Evolutionary conservation across 768 basidiomycete species (phyloP).

Genomic region (Zangia roseola): DNA sequence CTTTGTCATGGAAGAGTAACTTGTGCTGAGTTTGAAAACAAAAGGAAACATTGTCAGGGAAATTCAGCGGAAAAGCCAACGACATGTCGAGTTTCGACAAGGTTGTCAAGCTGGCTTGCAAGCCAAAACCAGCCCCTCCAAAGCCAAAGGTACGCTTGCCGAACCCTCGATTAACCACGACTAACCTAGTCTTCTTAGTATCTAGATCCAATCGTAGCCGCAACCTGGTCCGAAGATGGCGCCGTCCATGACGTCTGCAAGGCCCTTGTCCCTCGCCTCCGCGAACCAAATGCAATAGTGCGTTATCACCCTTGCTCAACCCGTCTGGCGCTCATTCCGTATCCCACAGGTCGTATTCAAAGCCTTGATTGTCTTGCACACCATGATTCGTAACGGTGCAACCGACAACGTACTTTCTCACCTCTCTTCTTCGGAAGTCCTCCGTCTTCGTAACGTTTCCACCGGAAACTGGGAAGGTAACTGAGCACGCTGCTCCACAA

Average conservation of each 20-base stretch:
- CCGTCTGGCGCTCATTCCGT: background rate
- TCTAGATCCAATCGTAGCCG: conserved; percentile 92
- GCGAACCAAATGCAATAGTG: conserved; percentile 91
- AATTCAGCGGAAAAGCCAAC: conserved; percentile 1
- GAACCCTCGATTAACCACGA: background rate
- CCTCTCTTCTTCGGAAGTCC: conserved; percentile 77
- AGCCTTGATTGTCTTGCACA: conserved; percentile 91
- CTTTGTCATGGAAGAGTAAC: conserved; percentile 2
- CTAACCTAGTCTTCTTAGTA: conserved; percentile 53
- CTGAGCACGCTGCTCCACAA: conserved; percentile 12
- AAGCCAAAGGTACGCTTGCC: conserved; percentile 76
- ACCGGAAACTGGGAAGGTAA: conserved; percentile 85
- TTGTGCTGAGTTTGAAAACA: conserved; percentile 29
- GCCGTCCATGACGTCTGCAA: conserved; percentile 91
- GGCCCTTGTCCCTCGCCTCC: conserved; percentile 77
- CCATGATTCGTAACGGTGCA: conserved; percentile 94
- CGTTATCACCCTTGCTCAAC: conserved; percentile 29
- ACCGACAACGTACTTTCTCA: conserved; percentile 90
- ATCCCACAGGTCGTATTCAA: conserved; percentile 88
- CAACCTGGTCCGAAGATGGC: conserved; percentile 96
- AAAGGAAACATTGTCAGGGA: conserved; percentile 4
- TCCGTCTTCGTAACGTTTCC: conserved; percentile 80
- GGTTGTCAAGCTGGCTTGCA: conserved; percentile 94
- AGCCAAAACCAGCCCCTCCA: conserved; percentile 93
- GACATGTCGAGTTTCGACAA: conserved; percentile 82